Conservation (phyloP, 2,329 filamentous ascomycete species). For the Diplodia corticola region DNA sequence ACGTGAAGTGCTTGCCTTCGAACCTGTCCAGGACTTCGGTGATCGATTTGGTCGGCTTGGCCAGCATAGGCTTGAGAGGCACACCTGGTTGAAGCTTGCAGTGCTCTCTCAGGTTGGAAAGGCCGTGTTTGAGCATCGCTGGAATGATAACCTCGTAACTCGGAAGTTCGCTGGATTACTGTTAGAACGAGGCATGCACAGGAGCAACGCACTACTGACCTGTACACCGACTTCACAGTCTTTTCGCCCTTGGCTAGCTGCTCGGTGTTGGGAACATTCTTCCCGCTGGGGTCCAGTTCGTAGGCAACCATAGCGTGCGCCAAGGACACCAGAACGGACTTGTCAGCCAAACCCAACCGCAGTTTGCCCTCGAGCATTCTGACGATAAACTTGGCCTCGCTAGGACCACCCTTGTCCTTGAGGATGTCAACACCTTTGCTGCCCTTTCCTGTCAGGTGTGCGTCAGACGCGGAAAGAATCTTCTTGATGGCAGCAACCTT, state of each 20-base stretch:
- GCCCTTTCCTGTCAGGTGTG: constrained; percentile 67
- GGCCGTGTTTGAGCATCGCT: constrained; percentile 81
- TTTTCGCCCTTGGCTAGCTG: constrained; percentile 82
- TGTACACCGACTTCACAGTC: constrained; percentile 87
- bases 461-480: constrained; percentile 85
- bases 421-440: constrained; percentile 71
- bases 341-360: constrained; percentile 86
- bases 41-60: constrained; percentile 96
- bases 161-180: constrained; percentile 71
- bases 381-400: constrained; percentile 92
- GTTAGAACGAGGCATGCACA: constrained; percentile 35
- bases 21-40: constrained; percentile 97
- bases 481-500: constrained; percentile 98
- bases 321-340: constrained; percentile 83
- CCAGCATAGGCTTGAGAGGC: constrained; percentile 96
- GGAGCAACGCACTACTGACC: constrained; percentile 45
- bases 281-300: constrained; percentile 69
- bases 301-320: constrained; percentile 86
- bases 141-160: constrained; percentile 95
- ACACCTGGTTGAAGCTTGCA: constrained; percentile 94
- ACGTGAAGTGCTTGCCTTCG: constrained; percentile 92
- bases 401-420: constrained; percentile 89
- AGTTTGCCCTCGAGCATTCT: constrained; percentile 94
- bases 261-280: constrained; percentile 68
- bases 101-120: constrained; percentile 75